A percentile compares a stretch with the other conserved stretches of the same genome.
Conservation (phyloP, 208 protist genomes). For the Trypanosoma mega region DNA sequence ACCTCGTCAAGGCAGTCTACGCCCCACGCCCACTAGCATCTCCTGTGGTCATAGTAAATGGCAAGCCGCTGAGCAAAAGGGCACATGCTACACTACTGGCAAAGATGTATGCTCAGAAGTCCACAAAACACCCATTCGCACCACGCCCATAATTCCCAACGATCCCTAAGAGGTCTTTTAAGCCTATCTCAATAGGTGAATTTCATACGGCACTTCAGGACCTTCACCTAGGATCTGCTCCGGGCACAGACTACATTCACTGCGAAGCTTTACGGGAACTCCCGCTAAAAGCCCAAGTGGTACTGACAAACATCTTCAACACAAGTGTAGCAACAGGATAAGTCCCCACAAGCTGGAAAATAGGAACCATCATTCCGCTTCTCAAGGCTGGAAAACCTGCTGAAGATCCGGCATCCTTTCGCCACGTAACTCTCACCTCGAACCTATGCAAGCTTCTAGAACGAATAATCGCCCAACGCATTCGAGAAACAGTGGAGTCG, state of each 20-base stretch:
- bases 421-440: slow-evolving; percentile 27
- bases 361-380: slow-evolving; percentile 25
- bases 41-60: background rate
- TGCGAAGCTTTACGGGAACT: background rate
- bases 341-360: slow-evolving; percentile 24
- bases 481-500: slow-evolving; percentile 21
- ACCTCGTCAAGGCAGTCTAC: background rate
- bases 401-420: slow-evolving; percentile 9
- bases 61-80: background rate
- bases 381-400: slow-evolving; percentile 32
- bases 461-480: slow-evolving; percentile 18
- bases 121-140: background rate
- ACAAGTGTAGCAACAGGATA: slow-evolving; percentile 12
- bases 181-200: background rate
- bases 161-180: too few relatives aligned
- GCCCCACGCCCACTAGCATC: background rate
- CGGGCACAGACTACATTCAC: background rate
- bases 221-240: background rate
- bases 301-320: slow-evolving; percentile 18
- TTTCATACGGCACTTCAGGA: background rate
- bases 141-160: too few relatives aligned
- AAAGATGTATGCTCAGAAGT: background rate
- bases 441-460: slow-evolving; percentile 34
- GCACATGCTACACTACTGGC: background rate
- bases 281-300: background rate